Evolutionary conservation across 371 early-diverging fungal species (phyloP), one percentile per base, ranked within the genome.

Genomic region (Mortierella sp.): DNA sequence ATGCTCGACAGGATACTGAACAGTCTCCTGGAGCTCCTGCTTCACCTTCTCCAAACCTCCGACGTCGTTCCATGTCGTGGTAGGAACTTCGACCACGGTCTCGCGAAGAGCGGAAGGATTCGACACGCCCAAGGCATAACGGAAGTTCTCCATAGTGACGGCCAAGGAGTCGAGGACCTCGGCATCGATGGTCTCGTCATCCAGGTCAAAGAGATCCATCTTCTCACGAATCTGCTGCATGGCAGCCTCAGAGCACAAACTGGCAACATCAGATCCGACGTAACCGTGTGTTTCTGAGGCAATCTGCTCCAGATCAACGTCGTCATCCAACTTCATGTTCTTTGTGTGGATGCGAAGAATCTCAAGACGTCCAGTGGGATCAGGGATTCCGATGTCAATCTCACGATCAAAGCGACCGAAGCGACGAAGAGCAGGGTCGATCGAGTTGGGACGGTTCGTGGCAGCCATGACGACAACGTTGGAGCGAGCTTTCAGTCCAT

Each of bases 151-250:
- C 94, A 95, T 97, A 26, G 99, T 94, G n/a, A 99, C 99, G 24
- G 99, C 98, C 68, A 99, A 86, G 37, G 95, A 94, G 80, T 97
- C 93, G 47, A 99, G 86, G 30, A 99, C 94, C 72, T 95, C 95
- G 31, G 99, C 97, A 71, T 99, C 99, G 69, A 99, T 98, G 37
- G 95, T 95, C 42, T 99, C 99, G 64, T 97, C 97, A 65, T 99
- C 99, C 14, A 99, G 85, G 78, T 99, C 99, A 80, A 99, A 99
- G 51, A 98, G 84, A 63, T 94, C 93, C 93, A 97, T 93, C 90
- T 99, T 99, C 80, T 99, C 99, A 81, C 99, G 96, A 68, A 99
- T 99, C 82, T 99, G 99, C 85, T 99, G 99, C 92, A 99, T 95
- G 54, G 99, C 99, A 17, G 99, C 99, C 84, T 99, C 99, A 53